Evolutionary conservation across 2,329 filamentous ascomycete species (phyloP), one percentile per base, ranked within the genome.

Genomic region (Lecanicillium sp.): DNA sequence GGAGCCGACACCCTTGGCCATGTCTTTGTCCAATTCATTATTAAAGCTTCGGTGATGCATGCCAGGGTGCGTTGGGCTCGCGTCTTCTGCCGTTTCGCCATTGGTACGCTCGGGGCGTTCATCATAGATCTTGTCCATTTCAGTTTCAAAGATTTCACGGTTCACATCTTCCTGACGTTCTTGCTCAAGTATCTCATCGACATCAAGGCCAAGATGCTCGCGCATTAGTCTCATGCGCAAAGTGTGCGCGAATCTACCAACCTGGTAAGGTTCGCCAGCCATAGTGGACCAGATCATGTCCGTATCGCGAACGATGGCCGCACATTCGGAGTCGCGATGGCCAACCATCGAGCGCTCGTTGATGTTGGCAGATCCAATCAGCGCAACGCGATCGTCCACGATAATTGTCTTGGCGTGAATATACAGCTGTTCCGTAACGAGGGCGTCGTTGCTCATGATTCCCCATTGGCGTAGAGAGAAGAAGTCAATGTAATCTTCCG

Each of bases 341-440:
- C 93, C 93, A 52, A 96, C 67, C 89, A 97, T 90, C 6, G 91
- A 97, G 38, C 93, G 83, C 66, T 98, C 93, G 59, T 98, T 98
- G 73, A 98, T 97, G 63, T 98, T 98, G 45, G 93, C 93, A 38
- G 91, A 97, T 15, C 93, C 93, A 58, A 98, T 98, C 52, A 98
- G 83, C 17, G 86, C 91, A 50, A 93, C 81, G 27, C 91, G 82
- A 60, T 98, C 93, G 64, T 98, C 93, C 4, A 95, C 91, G 48
- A 98, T 79, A 74, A 97, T 97, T 55, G 86, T 86, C 68, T 98
- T 98, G 52, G 93, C 93, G 60, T 98, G 93, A 49, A 98, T 97
- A 62, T 98, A 98, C 10, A 98, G 78, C 67, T 97, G 93, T 64
- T 98, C 93, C 0, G 93, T 97, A 3, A 93, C 89, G 30, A 97